Evolutionary conservation across 768 basidiomycete genomes (phyloP).

Genomic region (Mrakia hoshinonis): DNA sequence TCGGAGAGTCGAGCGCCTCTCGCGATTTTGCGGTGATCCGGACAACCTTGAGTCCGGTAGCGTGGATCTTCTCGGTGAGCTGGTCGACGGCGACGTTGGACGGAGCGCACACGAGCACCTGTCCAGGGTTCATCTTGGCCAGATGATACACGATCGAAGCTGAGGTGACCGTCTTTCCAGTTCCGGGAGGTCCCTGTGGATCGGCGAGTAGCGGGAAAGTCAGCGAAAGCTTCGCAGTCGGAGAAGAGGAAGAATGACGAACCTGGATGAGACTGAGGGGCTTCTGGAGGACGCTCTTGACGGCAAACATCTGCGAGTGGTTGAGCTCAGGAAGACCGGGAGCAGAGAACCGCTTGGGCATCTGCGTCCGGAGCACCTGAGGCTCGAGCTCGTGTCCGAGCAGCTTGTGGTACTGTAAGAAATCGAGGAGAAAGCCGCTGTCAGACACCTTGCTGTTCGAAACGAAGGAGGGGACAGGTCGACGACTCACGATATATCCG

Average conservation of each 20-base stretch:
- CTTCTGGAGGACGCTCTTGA: constrained; percentile 97
- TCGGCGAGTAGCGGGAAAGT: not conserved
- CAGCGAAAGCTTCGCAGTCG: not conserved
- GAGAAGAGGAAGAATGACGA: constrained; percentile 1
- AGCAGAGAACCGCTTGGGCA: constrained; percentile 60
- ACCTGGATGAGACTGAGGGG: constrained; percentile 89
- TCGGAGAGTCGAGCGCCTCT: constrained; percentile 92
- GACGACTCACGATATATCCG: constrained; percentile 76
- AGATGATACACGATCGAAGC: constrained; percentile 98
- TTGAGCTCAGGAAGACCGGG: constrained; percentile 96
- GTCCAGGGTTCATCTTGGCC: constrained; percentile 98
- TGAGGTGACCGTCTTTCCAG: constrained; percentile 97
- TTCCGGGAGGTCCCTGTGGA: constrained; percentile 77
- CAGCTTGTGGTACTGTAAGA: constrained; percentile 82
- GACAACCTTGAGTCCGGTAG: constrained; percentile 97
- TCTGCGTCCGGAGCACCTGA: constrained; percentile 51
- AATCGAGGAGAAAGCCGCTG: not conserved
- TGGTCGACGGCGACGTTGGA: constrained; percentile 99
- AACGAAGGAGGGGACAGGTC: not conserved
- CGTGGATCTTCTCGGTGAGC: constrained; percentile 95
- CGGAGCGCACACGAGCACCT: constrained; percentile 96
- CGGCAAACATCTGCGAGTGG: constrained; percentile 98
- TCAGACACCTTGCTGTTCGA: not conserved
- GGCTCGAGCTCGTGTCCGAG: constrained; percentile 96
- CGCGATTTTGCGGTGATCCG: constrained; percentile 96